Conservation (phyloP, 805 yeast species). For the Starmerella bombi region DNA sequence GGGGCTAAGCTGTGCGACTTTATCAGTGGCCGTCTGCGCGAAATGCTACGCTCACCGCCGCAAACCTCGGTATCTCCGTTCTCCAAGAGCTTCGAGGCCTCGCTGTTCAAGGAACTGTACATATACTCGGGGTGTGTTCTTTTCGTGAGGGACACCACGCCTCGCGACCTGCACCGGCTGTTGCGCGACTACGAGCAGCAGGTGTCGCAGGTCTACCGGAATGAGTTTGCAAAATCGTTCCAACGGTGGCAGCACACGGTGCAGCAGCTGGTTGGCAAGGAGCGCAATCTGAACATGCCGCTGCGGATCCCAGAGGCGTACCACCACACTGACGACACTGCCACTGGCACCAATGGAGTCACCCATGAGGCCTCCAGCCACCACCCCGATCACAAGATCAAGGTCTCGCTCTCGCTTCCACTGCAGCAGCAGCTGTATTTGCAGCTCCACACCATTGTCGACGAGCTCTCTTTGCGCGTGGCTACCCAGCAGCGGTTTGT, state of each 20-base stretch:
- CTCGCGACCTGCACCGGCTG: conserved; percentile 34
- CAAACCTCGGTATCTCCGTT: conserved; percentile 19
- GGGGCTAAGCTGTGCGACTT: conserved; percentile 30
- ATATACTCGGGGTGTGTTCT: conserved; percentile 39
- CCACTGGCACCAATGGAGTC: not conserved
- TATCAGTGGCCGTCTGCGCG: not conserved
- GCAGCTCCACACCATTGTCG: conserved; percentile 4
- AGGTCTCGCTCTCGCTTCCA: not conserved
- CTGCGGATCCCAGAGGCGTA: not conserved
- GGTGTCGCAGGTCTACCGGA: conserved; percentile 29
- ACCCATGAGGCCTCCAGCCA: not conserved
- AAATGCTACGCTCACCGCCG: not conserved
- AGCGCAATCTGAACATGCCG: not conserved
- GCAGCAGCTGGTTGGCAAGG: conserved; percentile 4
- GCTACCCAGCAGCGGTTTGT: conserved; percentile 39
- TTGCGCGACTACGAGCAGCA: conserved; percentile 32
- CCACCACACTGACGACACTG: not conserved
- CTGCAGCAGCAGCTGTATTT: not conserved
- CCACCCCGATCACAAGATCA: not conserved
- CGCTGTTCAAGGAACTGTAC: conserved; percentile 19
- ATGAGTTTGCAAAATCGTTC: conserved; percentile 25
- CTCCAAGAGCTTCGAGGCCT: conserved; percentile 18
- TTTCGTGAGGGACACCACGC: conserved; percentile 47
- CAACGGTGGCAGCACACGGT: conserved; percentile 23
- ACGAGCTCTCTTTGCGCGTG: conserved; percentile 7